Percentiles rank a stretch among this genome's conserved stretches.
These are phyloP conservation scores for Sporothrix pallida DNA, from an alignment of 2,329 filamentous ascomycete genomes.

Conservation along the genomic window DNA sequence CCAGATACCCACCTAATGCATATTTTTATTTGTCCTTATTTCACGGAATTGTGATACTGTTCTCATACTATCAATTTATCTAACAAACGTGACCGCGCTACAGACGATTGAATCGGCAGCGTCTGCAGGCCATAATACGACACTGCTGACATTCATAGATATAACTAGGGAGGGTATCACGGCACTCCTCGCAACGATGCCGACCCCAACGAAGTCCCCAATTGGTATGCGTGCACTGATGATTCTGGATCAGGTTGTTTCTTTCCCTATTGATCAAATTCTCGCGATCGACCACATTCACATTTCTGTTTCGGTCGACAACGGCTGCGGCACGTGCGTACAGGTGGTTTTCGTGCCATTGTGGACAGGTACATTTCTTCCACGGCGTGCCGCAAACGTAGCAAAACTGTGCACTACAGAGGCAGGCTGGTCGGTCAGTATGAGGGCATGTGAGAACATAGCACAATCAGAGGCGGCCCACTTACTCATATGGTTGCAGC, in stretches of 20 bases:
- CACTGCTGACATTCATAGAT: conserved; percentile 57
- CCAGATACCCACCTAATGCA: background rate
- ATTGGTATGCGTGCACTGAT: conserved; percentile 49
- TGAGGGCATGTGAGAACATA: background rate
- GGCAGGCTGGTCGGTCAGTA: conserved; percentile 49
- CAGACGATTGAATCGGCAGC: conserved; percentile 51
- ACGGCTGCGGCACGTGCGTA: conserved; percentile 44
- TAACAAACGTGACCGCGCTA: too few species aligned
- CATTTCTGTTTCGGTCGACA: conserved; percentile 41
- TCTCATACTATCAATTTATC: too few species aligned
- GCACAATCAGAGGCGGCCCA: conserved; percentile 33
- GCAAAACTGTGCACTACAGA: conserved; percentile 56
- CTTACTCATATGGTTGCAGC: conserved; percentile 65
- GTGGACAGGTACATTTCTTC: conserved; percentile 49
- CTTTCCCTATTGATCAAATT: background rate
- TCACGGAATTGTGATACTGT: too few species aligned
- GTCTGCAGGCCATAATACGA: conserved; percentile 52
- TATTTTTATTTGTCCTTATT: background rate
- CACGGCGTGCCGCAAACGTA: conserved; percentile 53
- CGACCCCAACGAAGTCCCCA: conserved; percentile 48
- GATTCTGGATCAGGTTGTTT: conserved; percentile 41
- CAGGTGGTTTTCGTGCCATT: conserved; percentile 49
- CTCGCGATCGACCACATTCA: conserved; percentile 37
- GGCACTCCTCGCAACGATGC: conserved; percentile 53
- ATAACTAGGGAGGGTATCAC: conserved; percentile 47